A percentile compares a stretch with the other conserved stretches of the same genome.
Evolutionary conservation across 129 eudicot species (phyloP).

Genomic region (Solidago caesia): DNA sequence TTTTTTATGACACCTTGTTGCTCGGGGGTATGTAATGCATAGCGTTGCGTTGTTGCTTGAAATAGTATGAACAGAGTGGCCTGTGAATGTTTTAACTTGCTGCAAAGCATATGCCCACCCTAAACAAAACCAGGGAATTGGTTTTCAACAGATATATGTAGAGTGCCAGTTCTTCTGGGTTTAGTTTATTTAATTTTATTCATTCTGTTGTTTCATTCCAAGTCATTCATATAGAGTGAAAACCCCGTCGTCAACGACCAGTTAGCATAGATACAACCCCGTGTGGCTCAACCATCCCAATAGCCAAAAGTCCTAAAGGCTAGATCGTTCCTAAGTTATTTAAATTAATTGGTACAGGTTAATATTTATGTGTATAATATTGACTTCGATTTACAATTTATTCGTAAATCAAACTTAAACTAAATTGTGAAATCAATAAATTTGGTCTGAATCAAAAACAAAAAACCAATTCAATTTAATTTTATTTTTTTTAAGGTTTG

Average conservation of each 20-base stretch:
- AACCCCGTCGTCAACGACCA: neutral
- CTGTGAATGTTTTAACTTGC: conserved; percentile 29
- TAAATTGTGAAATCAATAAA: no score
- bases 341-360: no score
- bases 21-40: conserved; percentile 31
- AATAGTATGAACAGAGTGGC: conserved; percentile 27
- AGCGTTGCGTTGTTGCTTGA: conserved; percentile 29
- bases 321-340: no score
- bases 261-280: neutral
- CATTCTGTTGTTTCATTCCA: conserved; percentile 15
- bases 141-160: conserved; percentile 31
- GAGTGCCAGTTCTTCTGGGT: conserved; percentile 34
- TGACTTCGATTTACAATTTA: no score
- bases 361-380: no score
- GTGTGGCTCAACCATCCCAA: neutral
- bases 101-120: conserved; percentile 32
- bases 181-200: conserved; percentile 29
- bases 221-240: neutral
- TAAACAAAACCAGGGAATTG: conserved; percentile 24
- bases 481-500: no score
- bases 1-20: conserved; percentile 3
- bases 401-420: no score
- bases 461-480: no score
- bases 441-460: no score
- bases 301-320: no score